These are phyloP conservation scores for Sphaerulina populicola DNA, from an alignment of 2,329 filamentous ascomycete species.

Conservation along the genomic window DNA sequence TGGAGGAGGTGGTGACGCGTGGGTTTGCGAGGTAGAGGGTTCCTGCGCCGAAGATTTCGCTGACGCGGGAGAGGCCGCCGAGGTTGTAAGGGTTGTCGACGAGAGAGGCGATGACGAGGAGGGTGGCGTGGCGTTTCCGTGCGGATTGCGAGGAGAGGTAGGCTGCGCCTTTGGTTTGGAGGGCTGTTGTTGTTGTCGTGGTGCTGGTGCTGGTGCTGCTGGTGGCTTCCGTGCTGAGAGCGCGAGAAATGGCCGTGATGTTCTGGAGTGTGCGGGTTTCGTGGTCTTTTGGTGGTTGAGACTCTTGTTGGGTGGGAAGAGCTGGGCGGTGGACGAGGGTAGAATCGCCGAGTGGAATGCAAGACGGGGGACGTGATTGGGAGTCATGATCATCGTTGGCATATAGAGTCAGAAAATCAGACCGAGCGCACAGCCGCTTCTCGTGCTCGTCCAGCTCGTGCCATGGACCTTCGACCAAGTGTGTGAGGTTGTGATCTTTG, in stretches of 20 bases:
- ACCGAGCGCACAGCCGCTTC: constrained; percentile 29
- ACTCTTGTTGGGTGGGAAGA: background rate
- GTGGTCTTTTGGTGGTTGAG: constrained; percentile 2
- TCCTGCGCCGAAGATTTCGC: constrained; percentile 45
- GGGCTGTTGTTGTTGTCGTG: constrained; percentile 22
- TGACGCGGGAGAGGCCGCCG: constrained; percentile 44
- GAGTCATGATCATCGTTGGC: constrained; percentile 20
- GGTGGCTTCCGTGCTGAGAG: constrained; percentile 12
- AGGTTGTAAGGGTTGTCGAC: constrained; percentile 46
- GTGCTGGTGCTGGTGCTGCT: background rate
- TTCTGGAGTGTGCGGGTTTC: constrained; percentile 15
- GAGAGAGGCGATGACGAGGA: constrained; percentile 45
- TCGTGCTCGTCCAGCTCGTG: constrained; percentile 39
- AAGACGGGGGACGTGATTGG: constrained; percentile 19
- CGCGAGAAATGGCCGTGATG: constrained; percentile 14
- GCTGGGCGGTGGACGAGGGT: constrained; percentile 2
- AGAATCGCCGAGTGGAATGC: constrained; percentile 30
- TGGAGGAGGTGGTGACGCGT: constrained; percentile 36
- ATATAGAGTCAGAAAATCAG: constrained; percentile 37
- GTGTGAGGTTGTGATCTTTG: constrained; percentile 37
- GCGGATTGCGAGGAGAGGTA: constrained; percentile 35
- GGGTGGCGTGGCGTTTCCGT: constrained; percentile 25
- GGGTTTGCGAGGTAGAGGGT: constrained; percentile 39
- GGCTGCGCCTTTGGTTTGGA: constrained; percentile 46
- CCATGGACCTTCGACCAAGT: constrained; percentile 42